A percentile compares a stretch with the other conserved stretches of the same genome.
Evolutionary conservation across 129 eudicot species (phyloP).

Genomic region (Gnaphalium uliginosum): DNA sequence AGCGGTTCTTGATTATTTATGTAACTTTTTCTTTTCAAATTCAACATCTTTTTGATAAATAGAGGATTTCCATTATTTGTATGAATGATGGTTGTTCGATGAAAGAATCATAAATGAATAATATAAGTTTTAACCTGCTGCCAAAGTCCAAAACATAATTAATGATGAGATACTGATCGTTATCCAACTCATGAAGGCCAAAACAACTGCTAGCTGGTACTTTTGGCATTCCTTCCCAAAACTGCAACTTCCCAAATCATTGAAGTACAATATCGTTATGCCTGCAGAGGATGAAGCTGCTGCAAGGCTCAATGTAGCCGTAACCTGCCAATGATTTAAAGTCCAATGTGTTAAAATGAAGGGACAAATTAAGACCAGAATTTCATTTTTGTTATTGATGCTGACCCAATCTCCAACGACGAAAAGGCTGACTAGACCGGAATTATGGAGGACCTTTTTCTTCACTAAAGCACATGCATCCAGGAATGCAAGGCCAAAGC

Average conservation of each 20-base stretch:
- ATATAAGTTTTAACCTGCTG: slow-evolving; percentile 47
- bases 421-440: slow-evolving; percentile 57
- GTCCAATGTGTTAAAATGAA: not conserved
- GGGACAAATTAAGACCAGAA: not conserved
- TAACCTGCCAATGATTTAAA: slow-evolving; percentile 45
- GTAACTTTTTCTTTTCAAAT: not conserved
- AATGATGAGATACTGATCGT: slow-evolving; percentile 53
- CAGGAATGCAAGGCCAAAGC: slow-evolving; percentile 60
- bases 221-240: slow-evolving; percentile 46
- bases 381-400: not conserved
- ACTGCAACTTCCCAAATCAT: slow-evolving; percentile 53
- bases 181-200: slow-evolving; percentile 77
- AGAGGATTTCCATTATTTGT: not conserved
- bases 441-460: slow-evolving; percentile 57
- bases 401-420: slow-evolving; percentile 90
- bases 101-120: not conserved
- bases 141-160: slow-evolving; percentile 80
- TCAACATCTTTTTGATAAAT: not conserved
- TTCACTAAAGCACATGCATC: slow-evolving; percentile 65
- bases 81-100: not conserved
- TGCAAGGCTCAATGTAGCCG: slow-evolving; percentile 71
- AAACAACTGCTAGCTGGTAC: slow-evolving; percentile 62
- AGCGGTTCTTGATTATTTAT: not conserved
- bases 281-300: slow-evolving; percentile 88
- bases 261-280: slow-evolving; percentile 54